Evolutionary conservation across 116 monocot species (phyloP).

Genomic region (Phalaenopsis hybrid): DNA sequence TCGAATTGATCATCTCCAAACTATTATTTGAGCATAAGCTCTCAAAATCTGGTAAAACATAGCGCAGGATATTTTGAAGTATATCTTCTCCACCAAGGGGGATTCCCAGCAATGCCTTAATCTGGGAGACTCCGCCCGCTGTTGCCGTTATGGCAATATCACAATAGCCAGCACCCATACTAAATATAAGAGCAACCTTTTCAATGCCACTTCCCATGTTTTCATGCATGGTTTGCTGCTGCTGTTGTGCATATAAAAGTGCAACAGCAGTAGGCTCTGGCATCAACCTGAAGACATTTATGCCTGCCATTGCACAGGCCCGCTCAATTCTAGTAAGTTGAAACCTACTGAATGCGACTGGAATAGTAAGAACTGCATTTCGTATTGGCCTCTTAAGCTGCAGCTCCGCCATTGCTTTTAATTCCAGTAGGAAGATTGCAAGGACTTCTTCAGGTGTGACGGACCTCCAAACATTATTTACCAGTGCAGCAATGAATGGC

Average conservation of each 20-base stretch:
- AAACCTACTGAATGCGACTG: constrained; percentile 72
- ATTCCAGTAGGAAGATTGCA: constrained; percentile 51
- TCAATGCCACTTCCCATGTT: constrained; percentile 56
- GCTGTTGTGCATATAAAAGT: constrained; percentile 66
- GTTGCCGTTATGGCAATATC: constrained; percentile 63
- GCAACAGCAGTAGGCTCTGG: constrained; percentile 79
- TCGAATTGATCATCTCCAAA: constrained; percentile 27
- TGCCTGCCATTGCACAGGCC: constrained; percentile 75
- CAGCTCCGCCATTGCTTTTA: constrained; percentile 58
- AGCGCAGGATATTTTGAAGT: constrained; percentile 45
- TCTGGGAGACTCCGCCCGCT: constrained; percentile 75
- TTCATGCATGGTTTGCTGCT: constrained; percentile 41
- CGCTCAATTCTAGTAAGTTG: constrained; percentile 74
- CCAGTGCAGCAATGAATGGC: constrained; percentile 65
- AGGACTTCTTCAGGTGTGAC: constrained; percentile 76
- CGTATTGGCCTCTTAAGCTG: constrained; percentile 50
- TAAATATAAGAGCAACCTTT: constrained; percentile 74
- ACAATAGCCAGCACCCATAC: constrained; percentile 80
- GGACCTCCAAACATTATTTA: constrained; percentile 70
- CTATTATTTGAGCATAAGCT: constrained; percentile 22
- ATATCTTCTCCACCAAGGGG: constrained; percentile 68
- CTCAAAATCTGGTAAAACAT: constrained; percentile 48
- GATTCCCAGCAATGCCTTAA: constrained; percentile 44
- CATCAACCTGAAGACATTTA: constrained; percentile 61
- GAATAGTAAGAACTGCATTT: constrained; percentile 65